A percentile compares a stretch with the other conserved stretches of the same genome.
Conservation (phyloP, 345 rosid genomes). For the Gossypium ekmanianum region DNA sequence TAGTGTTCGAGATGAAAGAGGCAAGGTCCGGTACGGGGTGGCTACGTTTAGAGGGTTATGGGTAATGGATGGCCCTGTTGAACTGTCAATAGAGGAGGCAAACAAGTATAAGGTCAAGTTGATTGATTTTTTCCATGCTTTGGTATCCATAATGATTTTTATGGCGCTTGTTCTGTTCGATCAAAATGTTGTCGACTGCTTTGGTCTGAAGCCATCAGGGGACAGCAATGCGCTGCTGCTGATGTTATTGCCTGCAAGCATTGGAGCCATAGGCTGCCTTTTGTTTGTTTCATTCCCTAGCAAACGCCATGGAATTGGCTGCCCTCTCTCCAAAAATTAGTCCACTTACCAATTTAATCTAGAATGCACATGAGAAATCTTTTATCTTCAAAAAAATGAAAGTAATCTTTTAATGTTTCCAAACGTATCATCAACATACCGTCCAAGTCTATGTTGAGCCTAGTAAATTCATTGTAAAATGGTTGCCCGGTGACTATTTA, state of each 20-base stretch:
- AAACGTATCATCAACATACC: no score
- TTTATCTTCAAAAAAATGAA: not conserved
- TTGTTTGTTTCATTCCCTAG: constrained; percentile 58
- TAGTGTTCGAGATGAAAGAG: constrained; percentile 50
- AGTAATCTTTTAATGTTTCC: no score
- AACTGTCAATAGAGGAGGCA: constrained; percentile 34
- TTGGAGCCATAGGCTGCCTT: constrained; percentile 45
- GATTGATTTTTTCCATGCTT: constrained; percentile 61
- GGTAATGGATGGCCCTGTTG: constrained; percentile 46
- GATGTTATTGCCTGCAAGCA: constrained; percentile 35
- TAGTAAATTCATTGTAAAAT: not conserved
- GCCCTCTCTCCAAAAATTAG: not conserved
- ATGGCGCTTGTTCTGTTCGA: constrained; percentile 55
- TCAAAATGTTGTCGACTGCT: constrained; percentile 57
- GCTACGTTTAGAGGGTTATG: constrained; percentile 56
- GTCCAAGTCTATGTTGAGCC: not conserved
- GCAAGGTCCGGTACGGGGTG: constrained; percentile 72
- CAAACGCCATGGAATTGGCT: constrained; percentile 68
- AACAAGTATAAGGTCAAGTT: constrained; percentile 40
- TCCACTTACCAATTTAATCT: not conserved
- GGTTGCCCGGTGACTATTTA: not conserved
- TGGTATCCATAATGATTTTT: constrained; percentile 56
- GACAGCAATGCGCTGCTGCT: constrained; percentile 45
- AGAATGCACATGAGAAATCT: not conserved
- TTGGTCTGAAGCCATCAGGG: constrained; percentile 45